phyloP scores from a whole-genome alignment of 441 rosid genomes.

The Eruca vesicaria region DNA sequence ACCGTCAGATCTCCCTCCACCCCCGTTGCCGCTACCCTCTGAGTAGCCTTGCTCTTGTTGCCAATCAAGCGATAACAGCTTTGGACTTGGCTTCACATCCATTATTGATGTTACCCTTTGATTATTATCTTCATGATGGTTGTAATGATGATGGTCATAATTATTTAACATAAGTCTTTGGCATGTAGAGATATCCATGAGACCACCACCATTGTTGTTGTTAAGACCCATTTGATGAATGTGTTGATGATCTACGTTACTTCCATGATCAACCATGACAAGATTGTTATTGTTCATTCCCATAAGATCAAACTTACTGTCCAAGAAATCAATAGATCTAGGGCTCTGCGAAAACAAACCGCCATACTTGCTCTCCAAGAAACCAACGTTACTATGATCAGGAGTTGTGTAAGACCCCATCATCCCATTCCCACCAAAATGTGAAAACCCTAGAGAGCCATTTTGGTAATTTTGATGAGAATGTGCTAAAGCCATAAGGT shows the following conservation, averaged over 20 bases:
- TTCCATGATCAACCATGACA: slow-evolving; percentile 44
- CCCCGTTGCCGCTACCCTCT: slow-evolving; percentile 31
- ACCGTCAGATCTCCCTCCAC: slow-evolving; percentile 25
- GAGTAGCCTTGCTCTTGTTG: slow-evolving; percentile 70
- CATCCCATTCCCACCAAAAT: slow-evolving; percentile 34
- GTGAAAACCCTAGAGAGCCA: slow-evolving; percentile 23
- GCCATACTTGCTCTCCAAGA: slow-evolving; percentile 52
- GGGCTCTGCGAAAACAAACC: slow-evolving; percentile 47
- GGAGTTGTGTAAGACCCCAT: slow-evolving; percentile 28
- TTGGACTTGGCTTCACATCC: slow-evolving; percentile 80
- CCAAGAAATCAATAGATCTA: slow-evolving; percentile 77
- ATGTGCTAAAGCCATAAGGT: slow-evolving; percentile 58
- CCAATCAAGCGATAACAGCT: slow-evolving; percentile 78
- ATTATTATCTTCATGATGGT: slow-evolving; percentile 35
- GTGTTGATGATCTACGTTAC: slow-evolving; percentile 41
- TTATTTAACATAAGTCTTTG: slow-evolving; percentile 61
- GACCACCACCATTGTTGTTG: slow-evolving; percentile 32
- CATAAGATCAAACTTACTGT: slow-evolving; percentile 69
- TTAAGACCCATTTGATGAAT: slow-evolving; percentile 23
- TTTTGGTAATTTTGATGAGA: slow-evolving; percentile 46
- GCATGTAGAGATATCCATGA: slow-evolving; percentile 51
- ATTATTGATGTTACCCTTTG: slow-evolving; percentile 38
- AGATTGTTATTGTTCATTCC: slow-evolving; percentile 50
- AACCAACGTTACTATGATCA: slow-evolving; percentile 37
- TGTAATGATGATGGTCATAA: slow-evolving; percentile 37